phyloP scores from a whole-genome alignment of 495 filamentous ascomycete species.

The Oleoguttula mirabilis region DNA sequence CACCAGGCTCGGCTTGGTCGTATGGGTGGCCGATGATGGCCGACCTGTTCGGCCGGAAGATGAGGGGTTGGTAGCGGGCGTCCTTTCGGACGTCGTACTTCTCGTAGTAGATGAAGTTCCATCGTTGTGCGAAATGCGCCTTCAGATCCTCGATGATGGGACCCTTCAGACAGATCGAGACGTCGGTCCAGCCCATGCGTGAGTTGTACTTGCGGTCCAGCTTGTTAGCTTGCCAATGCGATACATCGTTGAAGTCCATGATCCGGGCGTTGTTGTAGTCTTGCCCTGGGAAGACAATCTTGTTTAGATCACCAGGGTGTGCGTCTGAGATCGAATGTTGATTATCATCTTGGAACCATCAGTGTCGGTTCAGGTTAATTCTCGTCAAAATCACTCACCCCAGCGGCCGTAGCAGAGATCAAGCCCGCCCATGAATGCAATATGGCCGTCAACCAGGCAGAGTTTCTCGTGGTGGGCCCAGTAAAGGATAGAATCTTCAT shows the following conservation, averaged over 20 bases:
- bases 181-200: constrained; percentile 90
- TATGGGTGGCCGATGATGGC: constrained; percentile 20
- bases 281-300: constrained; percentile 76
- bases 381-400: too few relatives aligned
- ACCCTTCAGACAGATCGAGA: constrained; percentile 70
- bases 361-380: too few relatives aligned
- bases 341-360: too few relatives aligned
- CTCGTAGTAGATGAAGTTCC: constrained; percentile 82
- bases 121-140: constrained; percentile 72
- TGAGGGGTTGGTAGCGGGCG: constrained; percentile 39
- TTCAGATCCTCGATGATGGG: constrained; percentile 66
- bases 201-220: constrained; percentile 66
- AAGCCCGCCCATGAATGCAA: constrained; percentile 84
- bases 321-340: constrained; percentile 72
- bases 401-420: constrained; percentile 57
- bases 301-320: constrained; percentile 63
- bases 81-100: constrained; percentile 65
- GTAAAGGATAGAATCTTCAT: constrained; percentile 72
- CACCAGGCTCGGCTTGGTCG: constrained; percentile 6
- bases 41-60: constrained; percentile 6
- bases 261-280: constrained; percentile 90
- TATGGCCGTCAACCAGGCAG: constrained; percentile 63
- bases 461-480: constrained; percentile 98
- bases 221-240: constrained; percentile 76
- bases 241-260: constrained; percentile 77